Evolutionary conservation across 2,329 filamentous ascomycete species (phyloP), one percentile per base, ranked within the genome.

Genomic region (Pseudopithomyces chartarum): DNA sequence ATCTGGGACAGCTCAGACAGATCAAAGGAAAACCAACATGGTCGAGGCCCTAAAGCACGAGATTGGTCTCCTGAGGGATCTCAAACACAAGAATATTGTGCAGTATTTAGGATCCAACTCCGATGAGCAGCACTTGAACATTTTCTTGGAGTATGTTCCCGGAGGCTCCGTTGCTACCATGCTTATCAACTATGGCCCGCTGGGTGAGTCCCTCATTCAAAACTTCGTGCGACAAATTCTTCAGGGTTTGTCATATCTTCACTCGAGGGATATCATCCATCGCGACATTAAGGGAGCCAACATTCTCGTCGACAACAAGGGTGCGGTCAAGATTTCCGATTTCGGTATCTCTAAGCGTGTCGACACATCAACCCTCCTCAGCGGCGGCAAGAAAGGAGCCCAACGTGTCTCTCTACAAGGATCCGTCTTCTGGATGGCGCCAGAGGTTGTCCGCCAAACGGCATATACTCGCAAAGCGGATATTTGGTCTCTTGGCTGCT

Each of bases 341-440:
- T 99, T 99, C 68, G 95, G 95, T 73, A 98, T 99, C 73, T 96
- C 91, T 59, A 99, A 99, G 83, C 96, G 96, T 75, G 90, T 98
- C 39, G 94, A 98, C 77, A 92, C 92, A 13, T 89, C 91, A 55
- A 95, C 93, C 58, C 86, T 97, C 43, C 86, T 96, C 45, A 71
- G 76, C 26, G 71, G 64, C 22, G 71, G 64, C 49, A 72, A 72
- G 58, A 72, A 72, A 61, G 67, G 66, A 38, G 67, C 66, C 17
- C 69, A 66, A 82, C 66, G 88, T 81, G 70, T 87, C 11, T 98
- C 94, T 1, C 85, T 99, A 3, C 95, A 99, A 76, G 95, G 95
- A 13, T 97, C 92, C 23, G 95, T 99, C 51, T 99, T 97, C 80
- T 99, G 95, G 95, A 99, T 99, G 95, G 95, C 95, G 0, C 95